Evolutionary conservation across 306 rosid species (phyloP).

Genomic region (Medicago ruthenica): DNA sequence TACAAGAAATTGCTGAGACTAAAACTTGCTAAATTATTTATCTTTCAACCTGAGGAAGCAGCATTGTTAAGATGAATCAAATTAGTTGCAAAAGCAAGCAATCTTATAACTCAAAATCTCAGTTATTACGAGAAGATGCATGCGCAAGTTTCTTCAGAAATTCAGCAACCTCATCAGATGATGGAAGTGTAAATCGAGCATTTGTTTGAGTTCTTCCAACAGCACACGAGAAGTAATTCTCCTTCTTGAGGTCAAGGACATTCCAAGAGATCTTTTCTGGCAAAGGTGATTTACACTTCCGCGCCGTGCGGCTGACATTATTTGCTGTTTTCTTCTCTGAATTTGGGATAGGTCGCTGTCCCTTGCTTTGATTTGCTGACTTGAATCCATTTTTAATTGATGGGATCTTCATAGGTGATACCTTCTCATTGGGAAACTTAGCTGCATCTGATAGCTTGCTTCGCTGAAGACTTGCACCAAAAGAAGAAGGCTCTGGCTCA

Average conservation of each 20-base stretch:
- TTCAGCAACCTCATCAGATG: constrained; percentile 74
- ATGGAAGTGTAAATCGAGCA: constrained; percentile 75
- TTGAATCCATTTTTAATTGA: constrained; percentile 56
- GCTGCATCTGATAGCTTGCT: constrained; percentile 59
- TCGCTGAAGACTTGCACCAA: constrained; percentile 53
- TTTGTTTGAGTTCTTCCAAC: constrained; percentile 78
- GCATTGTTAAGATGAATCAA: not conserved
- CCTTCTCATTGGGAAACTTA: constrained; percentile 62
- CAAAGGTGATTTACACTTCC: constrained; percentile 40
- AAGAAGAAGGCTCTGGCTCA: constrained; percentile 84
- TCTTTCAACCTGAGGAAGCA: constrained; percentile 19
- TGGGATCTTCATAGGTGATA: constrained; percentile 59
- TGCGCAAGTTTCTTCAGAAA: constrained; percentile 59
- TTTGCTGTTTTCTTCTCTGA: constrained; percentile 56
- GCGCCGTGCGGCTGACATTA: constrained; percentile 48
- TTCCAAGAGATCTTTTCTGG: constrained; percentile 88
- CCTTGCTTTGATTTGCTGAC: constrained; percentile 55
- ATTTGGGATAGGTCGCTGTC: constrained; percentile 50
- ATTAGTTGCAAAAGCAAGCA: not conserved
- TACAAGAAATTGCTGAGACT: constrained; percentile 30
- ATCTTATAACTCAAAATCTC: not conserved
- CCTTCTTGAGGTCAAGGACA: constrained; percentile 89
- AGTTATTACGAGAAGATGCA: constrained; percentile 12
- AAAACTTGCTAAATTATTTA: constrained; percentile 31
- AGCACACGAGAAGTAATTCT: constrained; percentile 93